phyloP scores from a whole-genome alignment of 495 filamentous ascomycete species.

The Cladorrhinum samala region DNA sequence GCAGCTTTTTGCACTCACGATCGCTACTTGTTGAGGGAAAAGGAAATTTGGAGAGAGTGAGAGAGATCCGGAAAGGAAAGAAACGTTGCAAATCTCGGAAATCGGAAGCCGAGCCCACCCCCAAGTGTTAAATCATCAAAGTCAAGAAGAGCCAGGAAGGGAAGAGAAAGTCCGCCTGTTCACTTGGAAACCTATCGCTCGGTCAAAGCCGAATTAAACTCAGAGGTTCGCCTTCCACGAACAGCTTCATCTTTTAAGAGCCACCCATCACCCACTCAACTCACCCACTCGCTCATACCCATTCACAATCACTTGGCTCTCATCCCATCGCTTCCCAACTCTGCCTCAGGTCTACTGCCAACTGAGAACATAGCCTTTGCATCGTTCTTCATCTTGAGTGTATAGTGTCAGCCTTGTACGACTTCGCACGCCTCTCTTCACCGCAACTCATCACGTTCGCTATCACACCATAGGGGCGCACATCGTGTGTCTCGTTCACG shows the following conservation, averaged over 20 bases:
- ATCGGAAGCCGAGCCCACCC: not conserved
- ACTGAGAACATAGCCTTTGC: conserved; percentile 10
- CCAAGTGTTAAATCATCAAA: conserved; percentile 3
- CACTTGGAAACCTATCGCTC: not conserved
- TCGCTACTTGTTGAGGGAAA: conserved; percentile 26
- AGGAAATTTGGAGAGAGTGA: too few relatives aligned
- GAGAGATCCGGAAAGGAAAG: conserved; percentile 8
- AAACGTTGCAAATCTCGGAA: not conserved
- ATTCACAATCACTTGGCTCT: not conserved
- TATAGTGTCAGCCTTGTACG: conserved; percentile 15
- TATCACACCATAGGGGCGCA: conserved; percentile 24
- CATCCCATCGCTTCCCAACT: conserved; percentile 2
- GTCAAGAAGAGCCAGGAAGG: conserved; percentile 14
- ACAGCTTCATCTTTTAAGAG: not conserved
- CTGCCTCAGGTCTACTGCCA: conserved; percentile 5
- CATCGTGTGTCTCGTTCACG: conserved; percentile 35
- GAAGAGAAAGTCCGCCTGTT: conserved; percentile 1
- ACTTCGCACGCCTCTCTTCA: conserved; percentile 22
- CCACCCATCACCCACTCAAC: not conserved
- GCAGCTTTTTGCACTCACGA: conserved; percentile 15
- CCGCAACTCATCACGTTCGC: conserved; percentile 34
- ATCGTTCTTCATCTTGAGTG: conserved; percentile 3
- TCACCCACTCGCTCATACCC: conserved; percentile 3
- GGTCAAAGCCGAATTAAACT: not conserved
- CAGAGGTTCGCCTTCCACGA: not conserved